Evolutionary conservation across 768 basidiomycete species (phyloP), one percentile per base, ranked within the genome.

Genomic region (Russula foetens): DNA sequence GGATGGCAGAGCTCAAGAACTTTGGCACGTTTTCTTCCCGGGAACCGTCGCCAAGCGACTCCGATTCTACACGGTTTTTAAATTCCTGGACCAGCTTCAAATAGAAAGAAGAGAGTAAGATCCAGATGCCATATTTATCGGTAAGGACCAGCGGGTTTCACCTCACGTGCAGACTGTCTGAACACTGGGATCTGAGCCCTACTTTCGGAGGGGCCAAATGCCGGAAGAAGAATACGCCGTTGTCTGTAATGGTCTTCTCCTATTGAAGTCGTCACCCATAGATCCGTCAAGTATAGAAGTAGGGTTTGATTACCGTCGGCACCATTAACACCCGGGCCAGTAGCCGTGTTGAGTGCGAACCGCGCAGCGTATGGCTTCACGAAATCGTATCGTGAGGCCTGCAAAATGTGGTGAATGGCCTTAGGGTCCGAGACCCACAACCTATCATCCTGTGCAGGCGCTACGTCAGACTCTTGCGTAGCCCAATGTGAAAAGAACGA

Each of bases 311-410:
- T 28, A 62, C 63, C 63, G 35, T 62, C 59, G 9, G 63, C 63
- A 12, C 59, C 60, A 31, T 63, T 62, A 6, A 63, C 41, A 4
- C 62, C 54, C 19, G 23, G 53, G 12, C 59, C 63, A 3, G 63
- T 63, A 12, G 63, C 63, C 2, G 54, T 44, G 29, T 56, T 63
- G 5, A 63, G 54, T 17, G 28, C 59, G 35, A 63, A 63, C 4
- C 63, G 63, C 7, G 60, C 59, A n/a, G 63, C 60, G 24, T 64
- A 63, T 35, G 56, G 33, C 43, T 66, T 64, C 15, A 64, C 52
- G 29, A 54, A 60, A 35, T 51, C 45, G 45, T 61, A 66, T 14
- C 63, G 54, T 2, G 63, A 54, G 17, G 59, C 54, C 31, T 64
- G 65, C 17, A 64, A 48, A 23, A 66, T 61, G 44, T 64, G 43